Evolutionary conservation across 169 alveolate species (phyloP).

Genomic region (Amoebophrya sp.): DNA sequence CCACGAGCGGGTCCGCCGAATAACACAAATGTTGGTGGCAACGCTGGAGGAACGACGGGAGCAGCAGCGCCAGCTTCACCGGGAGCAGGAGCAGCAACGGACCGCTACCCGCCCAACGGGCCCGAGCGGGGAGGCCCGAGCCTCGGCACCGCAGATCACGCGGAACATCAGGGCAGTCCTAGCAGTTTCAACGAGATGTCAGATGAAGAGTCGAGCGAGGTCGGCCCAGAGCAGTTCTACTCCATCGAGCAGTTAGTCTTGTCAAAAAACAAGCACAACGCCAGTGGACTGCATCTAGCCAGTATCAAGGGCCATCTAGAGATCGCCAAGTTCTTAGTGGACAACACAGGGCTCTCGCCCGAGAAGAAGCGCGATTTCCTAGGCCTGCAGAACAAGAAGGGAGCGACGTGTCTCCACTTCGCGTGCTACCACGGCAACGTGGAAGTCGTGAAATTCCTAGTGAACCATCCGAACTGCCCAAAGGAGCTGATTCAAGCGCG

Average conservation of each 20-base stretch:
- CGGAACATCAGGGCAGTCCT: too few species aligned
- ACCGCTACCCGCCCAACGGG: too few species aligned
- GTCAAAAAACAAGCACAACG: constrained; percentile 17
- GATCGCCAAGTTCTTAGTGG: neutral
- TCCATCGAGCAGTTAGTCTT: neutral
- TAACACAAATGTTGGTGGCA: too few species aligned
- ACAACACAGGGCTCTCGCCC: neutral
- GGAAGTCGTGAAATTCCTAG: neutral
- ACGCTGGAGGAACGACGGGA: too few species aligned
- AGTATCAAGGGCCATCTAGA: neutral
- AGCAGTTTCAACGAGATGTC: too few species aligned
- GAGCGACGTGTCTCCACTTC: neutral
- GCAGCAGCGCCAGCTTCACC: too few species aligned
- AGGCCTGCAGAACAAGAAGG: constrained; percentile 20
- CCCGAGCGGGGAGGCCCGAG: too few species aligned
- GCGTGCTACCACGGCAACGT: constrained; percentile 14
- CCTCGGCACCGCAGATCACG: too few species aligned
- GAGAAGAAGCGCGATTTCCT: neutral
- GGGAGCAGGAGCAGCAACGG: too few species aligned
- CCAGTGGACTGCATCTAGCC: neutral
- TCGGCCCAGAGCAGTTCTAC: constrained; percentile 19
- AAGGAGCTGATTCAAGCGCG: neutral
- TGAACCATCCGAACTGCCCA: neutral
- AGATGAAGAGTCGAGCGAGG: too few species aligned
- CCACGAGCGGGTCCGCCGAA: too few species aligned